Evolutionary conservation across 1,284 basidiomycete genomes (phyloP).

Genomic region (Cryptococcus sp.): DNA sequence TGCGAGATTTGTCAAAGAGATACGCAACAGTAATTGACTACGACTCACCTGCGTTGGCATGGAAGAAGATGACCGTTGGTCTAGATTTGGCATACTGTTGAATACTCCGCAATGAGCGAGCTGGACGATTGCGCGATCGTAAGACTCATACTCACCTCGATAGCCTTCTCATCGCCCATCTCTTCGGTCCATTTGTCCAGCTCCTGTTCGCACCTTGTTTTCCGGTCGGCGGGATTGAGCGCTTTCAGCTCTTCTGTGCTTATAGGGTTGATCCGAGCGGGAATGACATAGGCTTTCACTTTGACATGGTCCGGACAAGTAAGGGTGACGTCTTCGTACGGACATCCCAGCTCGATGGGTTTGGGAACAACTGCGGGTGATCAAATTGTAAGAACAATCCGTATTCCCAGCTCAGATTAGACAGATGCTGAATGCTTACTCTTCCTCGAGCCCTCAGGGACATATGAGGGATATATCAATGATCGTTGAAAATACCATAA

Average conservation of each 20-base stretch:
- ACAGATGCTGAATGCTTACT: conserved; percentile 54
- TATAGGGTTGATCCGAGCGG: conserved; percentile 38
- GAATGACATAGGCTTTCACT: conserved; percentile 65
- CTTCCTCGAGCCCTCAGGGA: conserved; percentile 76
- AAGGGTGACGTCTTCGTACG: conserved; percentile 71
- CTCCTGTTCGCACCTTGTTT: conserved; percentile 24
- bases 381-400: not conserved
- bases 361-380: conserved; percentile 63
- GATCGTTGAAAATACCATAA: conserved; percentile 81
- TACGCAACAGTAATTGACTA: conserved; percentile 26
- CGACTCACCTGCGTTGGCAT: conserved; percentile 80
- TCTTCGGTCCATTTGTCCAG: conserved; percentile 24
- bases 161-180: conserved; percentile 1
- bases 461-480: conserved; percentile 86
- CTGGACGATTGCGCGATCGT: not conserved
- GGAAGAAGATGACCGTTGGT: conserved; percentile 86
- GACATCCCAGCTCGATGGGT: conserved; percentile 68
- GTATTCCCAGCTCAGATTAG: not conserved
- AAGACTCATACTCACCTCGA: not conserved
- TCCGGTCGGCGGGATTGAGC: conserved; percentile 27
- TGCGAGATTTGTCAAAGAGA: conserved; percentile 1
- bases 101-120: not conserved
- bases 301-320: conserved; percentile 63
- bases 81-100: conserved; percentile 65
- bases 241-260: conserved; percentile 24